Base-by-base conservation (phyloP, 139 green algal genomes). In the Auxenochlorella pyrenoidosa region DNA sequence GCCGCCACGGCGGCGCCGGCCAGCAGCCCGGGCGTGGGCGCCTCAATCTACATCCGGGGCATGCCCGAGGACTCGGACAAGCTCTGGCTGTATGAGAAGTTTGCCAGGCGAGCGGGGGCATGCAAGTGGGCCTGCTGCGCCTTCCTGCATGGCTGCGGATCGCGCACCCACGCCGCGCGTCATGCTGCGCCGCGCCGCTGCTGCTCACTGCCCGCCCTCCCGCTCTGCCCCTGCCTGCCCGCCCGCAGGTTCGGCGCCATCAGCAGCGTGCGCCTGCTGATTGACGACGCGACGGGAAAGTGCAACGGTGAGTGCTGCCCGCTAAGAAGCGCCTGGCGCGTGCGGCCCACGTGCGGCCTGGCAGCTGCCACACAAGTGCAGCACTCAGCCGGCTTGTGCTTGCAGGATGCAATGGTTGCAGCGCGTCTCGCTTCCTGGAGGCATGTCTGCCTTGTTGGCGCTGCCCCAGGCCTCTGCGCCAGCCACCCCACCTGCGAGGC, bases 81-180 rank as follows among this genome's bases (percentile, higher is more conserved):
- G 83, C 89, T 97, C 32, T 96, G 93, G 73, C 77, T 97, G 65
- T 97, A 97, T 41, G 94, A 97, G 87, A 93, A 93, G 71, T 97
- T 97, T 92, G 90, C 94, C 0, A 90, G 86, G 26, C 95, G 40
- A 32, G 80, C 70, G 24, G 24, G 3, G 4, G 15, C n/a, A 32
- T 18, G 32, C n/a, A 40, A n/a, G n/a, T n/a, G 8, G 28, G 68
- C 68, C 24, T 34, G 66, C 66, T 75, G 68, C 34, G n/a, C 68
- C 32, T 22, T 3, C 68, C 19, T 6, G n/a, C 68, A 24, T 30
- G 19, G 68, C 2, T 75, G 68, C 68, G 30, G 10, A 8, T 12
- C 28, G 5, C 63, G 24, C 63, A 4, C 63, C 5, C 63, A 12
- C 24, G 63, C 24, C 63, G 63, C 63, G 30, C 63, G 24, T 34